A percentile compares a stretch with the other conserved stretches of the same genome.
Conservation (phyloP, 768 basidiomycete genomes). For the Royoungia palumana region DNA sequence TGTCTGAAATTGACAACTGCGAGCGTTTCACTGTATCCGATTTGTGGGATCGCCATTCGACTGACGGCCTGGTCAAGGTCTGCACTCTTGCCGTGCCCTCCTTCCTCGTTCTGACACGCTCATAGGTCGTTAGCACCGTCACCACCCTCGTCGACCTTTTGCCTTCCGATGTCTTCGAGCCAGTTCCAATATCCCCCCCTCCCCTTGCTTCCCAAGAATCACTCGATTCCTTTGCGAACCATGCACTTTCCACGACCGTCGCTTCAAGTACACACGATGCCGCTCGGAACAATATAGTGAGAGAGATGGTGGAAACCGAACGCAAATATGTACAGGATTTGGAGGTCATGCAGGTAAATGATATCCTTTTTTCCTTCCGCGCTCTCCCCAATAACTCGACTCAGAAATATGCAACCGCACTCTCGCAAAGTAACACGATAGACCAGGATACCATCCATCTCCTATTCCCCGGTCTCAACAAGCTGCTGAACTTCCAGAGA, state of each 20-base stretch:
- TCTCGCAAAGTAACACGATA: constrained; percentile 79
- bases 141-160: constrained; percentile 78
- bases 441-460: constrained; percentile 94
- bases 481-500: constrained; percentile 94
- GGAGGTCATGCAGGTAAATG: constrained; percentile 94
- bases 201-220: constrained; percentile 56
- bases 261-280: constrained; percentile 58
- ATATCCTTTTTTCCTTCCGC: constrained; percentile 8
- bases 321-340: constrained; percentile 96
- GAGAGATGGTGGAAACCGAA: constrained; percentile 92
- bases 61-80: constrained; percentile 94
- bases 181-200: constrained; percentile 56
- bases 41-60: constrained; percentile 85
- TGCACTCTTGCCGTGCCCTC: constrained; percentile 18
- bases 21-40: constrained; percentile 91
- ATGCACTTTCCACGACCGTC: constrained; percentile 39
- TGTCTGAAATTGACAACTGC: constrained; percentile 65
- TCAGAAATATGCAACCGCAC: constrained; percentile 85
- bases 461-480: constrained; percentile 92
- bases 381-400: constrained; percentile 12
- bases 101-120: not conserved
- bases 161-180: constrained; percentile 64
- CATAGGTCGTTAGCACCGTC: constrained; percentile 85
- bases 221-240: constrained; percentile 52
- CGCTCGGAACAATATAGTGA: constrained; percentile 72